These are phyloP conservation scores for Boletus bicolor DNA, from an alignment of 768 basidiomycete genomes.

Conservation along the genomic window DNA sequence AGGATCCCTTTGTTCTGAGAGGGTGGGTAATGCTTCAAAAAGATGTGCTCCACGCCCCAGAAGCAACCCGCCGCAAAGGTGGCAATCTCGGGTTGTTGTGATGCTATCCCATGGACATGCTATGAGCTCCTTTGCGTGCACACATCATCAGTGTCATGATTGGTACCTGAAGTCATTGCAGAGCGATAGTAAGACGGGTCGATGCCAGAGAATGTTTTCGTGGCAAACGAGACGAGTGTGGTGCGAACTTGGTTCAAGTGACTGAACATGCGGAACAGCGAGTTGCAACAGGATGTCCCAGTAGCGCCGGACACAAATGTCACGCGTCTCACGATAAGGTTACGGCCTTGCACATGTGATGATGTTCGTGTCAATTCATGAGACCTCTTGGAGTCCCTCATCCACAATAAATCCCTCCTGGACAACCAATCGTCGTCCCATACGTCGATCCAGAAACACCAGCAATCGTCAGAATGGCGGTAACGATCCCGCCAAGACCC, in stretches of 20 bases:
- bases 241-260: slow-evolving; percentile 23
- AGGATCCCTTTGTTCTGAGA: slow-evolving; percentile 70
- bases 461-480: slow-evolving; percentile 29
- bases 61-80: slow-evolving; percentile 65
- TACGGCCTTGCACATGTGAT: background rate
- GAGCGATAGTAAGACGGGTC: slow-evolving; percentile 40
- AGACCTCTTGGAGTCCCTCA: background rate
- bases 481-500: slow-evolving; percentile 37
- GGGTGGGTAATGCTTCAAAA: slow-evolving; percentile 73
- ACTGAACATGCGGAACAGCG: slow-evolving; percentile 19
- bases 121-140: slow-evolving; percentile 1
- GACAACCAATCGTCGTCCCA: slow-evolving; percentile 31
- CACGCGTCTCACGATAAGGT: background rate
- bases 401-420: slow-evolving; percentile 29
- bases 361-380: background rate
- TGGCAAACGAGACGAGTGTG: slow-evolving; percentile 22
- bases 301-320: background rate
- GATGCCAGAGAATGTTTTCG: slow-evolving; percentile 22
- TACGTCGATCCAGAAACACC: slow-evolving; percentile 26
- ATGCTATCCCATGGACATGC: slow-evolving; percentile 33
- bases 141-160: background rate
- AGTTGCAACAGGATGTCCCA: background rate
- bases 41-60: slow-evolving; percentile 87
- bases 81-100: slow-evolving; percentile 43
- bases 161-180: slow-evolving; percentile 35